A percentile compares a stretch with the other conserved stretches of the same genome.
Conservation (phyloP, 352 stramenopile species). For the Thalassiosira ordinaria region DNA sequence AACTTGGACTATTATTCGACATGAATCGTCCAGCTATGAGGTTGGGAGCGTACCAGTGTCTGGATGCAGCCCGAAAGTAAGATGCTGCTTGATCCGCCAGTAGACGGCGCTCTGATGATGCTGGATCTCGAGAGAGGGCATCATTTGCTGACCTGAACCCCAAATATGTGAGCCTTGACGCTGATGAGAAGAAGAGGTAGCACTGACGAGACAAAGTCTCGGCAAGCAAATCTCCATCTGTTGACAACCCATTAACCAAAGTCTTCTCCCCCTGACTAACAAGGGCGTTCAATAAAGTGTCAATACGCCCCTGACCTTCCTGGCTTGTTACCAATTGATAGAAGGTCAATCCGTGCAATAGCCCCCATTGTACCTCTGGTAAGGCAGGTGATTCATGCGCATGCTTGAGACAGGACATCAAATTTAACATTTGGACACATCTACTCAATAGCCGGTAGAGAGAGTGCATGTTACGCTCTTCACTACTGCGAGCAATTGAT, state of each 20-base stretch:
- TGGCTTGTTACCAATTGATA: constrained; percentile 68
- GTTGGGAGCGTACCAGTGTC: constrained; percentile 73
- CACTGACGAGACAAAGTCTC: constrained; percentile 73
- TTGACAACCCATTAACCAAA: constrained; percentile 38
- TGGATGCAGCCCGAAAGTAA: constrained; percentile 71
- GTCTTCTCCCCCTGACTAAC: constrained; percentile 62
- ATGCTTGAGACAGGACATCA: constrained; percentile 69
- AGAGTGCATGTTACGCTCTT: constrained; percentile 84
- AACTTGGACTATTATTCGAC: constrained; percentile 41
- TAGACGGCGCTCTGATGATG: constrained; percentile 39
- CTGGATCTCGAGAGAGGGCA: constrained; percentile 51
- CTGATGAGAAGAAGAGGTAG: constrained; percentile 85
- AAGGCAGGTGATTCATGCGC: constrained; percentile 70
- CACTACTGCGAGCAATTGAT: constrained; percentile 54
- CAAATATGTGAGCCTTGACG: constrained; percentile 77
- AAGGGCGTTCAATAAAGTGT: constrained; percentile 79
- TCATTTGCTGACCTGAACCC: constrained; percentile 77
- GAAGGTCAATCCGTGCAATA: constrained; percentile 80
- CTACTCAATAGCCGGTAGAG: constrained; percentile 78
- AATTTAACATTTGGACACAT: constrained; percentile 75
- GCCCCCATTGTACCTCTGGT: constrained; percentile 80
- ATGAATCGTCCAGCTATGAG: constrained; percentile 70
- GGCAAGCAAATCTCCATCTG: constrained; percentile 73
- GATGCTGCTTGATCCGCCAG: constrained; percentile 58
- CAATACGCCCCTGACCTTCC: constrained; percentile 76